Percentiles rank a stretch among this genome's conserved stretches.
Evolutionary conservation across 2,329 filamentous ascomycete genomes (phyloP).

Genomic region (Xylariales sp.): DNA sequence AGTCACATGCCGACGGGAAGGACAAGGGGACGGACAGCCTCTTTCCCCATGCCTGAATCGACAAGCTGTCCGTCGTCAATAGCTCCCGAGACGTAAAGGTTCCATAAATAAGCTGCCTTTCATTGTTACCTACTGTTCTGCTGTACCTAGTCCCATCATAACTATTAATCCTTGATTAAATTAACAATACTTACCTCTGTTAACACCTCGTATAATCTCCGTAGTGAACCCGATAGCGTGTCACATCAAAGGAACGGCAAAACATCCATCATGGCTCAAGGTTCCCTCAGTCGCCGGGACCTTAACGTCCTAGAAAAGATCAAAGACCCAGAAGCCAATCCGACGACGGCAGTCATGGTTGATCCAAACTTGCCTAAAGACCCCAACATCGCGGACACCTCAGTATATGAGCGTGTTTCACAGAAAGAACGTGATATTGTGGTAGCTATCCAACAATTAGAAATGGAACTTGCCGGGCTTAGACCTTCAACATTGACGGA

Average conservation of each 20-base stretch:
- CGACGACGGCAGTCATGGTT: slow-evolving; percentile 64
- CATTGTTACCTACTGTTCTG: slow-evolving; percentile 11
- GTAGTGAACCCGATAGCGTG: neutral
- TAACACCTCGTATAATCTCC: neutral
- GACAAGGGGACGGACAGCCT: neutral
- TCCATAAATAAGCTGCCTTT: slow-evolving; percentile 13
- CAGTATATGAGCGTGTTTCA: slow-evolving; percentile 63
- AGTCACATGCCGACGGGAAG: slow-evolving; percentile 16
- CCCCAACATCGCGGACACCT: slow-evolving; percentile 64
- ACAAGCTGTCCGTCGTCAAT: slow-evolving; percentile 15
- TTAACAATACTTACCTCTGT: slow-evolving; percentile 7
- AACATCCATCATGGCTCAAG: slow-evolving; percentile 57
- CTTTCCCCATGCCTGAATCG: neutral
- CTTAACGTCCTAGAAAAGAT: slow-evolving; percentile 74
- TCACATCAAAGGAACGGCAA: neutral
- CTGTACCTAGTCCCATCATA: neutral
- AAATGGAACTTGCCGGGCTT: slow-evolving; percentile 62
- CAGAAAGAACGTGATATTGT: slow-evolving; percentile 66
- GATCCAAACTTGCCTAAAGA: slow-evolving; percentile 67
- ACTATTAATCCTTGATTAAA: neutral
- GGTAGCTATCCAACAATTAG: slow-evolving; percentile 64
- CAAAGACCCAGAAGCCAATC: slow-evolving; percentile 73
- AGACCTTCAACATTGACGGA: slow-evolving; percentile 53
- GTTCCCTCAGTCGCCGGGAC: slow-evolving; percentile 67
- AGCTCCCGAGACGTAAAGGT: neutral